phyloP scores from a whole-genome alignment of 495 filamentous ascomycete genomes.

The Symbiotaphrina buchneri region DNA sequence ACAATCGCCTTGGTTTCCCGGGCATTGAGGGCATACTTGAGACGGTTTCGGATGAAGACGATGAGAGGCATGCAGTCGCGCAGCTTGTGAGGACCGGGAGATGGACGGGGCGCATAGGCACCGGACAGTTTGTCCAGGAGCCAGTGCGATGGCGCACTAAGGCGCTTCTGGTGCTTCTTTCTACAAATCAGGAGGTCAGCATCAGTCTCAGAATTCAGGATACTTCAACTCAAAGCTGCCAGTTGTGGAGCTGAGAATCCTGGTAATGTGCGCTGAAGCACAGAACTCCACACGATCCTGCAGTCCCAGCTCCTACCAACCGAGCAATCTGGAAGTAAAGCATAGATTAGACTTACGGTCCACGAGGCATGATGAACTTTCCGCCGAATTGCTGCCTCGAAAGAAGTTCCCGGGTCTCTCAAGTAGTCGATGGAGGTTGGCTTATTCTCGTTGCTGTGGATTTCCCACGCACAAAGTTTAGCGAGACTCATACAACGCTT shows the following conservation, averaged over 20 bases:
- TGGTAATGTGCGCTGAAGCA: not conserved
- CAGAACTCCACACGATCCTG: not conserved
- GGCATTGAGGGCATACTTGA: slow-evolving; percentile 98
- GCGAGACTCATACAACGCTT: too few relatives aligned
- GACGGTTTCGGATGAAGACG: slow-evolving; percentile 91
- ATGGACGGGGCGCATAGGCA: slow-evolving; percentile 88
- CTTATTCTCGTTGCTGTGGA: too few relatives aligned
- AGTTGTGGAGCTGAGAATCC: slow-evolving; percentile 1
- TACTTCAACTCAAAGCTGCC: slow-evolving; percentile 1
- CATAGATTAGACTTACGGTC: slow-evolving; percentile 28
- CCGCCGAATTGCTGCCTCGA: slow-evolving; percentile 2
- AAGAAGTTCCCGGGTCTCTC: too few relatives aligned
- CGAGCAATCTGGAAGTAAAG: not conserved
- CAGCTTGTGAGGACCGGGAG: slow-evolving; percentile 95
- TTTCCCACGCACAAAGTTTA: too few relatives aligned
- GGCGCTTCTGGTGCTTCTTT: slow-evolving; percentile 99
- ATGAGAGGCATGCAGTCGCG: slow-evolving; percentile 97
- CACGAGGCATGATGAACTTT: slow-evolving; percentile 32
- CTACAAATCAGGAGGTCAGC: slow-evolving; percentile 19
- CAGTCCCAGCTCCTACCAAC: not conserved
- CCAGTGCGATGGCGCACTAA: slow-evolving; percentile 97
- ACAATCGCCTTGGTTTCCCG: slow-evolving; percentile 95
- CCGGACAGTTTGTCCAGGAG: slow-evolving; percentile 98
- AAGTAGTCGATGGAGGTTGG: too few relatives aligned
- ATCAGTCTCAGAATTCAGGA: slow-evolving; percentile 8